Conservation (phyloP, 2,329 filamentous ascomycete species). For the Claviceps africana region DNA sequence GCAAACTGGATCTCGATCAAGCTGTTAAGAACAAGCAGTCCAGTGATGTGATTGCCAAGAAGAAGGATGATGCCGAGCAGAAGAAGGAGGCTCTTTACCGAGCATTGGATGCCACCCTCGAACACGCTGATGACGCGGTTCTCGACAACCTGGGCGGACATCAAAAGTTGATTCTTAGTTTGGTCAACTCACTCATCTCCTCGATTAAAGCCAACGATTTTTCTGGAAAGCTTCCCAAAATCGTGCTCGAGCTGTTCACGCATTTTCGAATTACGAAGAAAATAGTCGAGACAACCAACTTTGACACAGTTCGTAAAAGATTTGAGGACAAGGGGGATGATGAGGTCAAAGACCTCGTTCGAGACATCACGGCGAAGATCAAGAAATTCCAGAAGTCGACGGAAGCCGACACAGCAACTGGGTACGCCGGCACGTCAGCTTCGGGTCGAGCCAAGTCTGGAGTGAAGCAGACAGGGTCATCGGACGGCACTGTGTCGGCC, state of each 20-base stretch:
- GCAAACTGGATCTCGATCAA: conserved; percentile 31
- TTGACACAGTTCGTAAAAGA: conserved; percentile 48
- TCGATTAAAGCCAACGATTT: conserved; percentile 40
- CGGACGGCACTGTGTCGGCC: conserved; percentile 13
- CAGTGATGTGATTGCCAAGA: conserved; percentile 20
- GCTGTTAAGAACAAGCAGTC: conserved; percentile 27
- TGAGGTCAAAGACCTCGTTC: conserved; percentile 47
- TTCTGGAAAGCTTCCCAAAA: conserved; percentile 38
- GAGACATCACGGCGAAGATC: conserved; percentile 38
- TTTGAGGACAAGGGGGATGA: conserved; percentile 50
- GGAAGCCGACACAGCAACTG: conserved; percentile 22
- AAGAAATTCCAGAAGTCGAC: conserved; percentile 24
- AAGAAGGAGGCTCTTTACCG: conserved; percentile 35
- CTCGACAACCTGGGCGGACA: conserved; percentile 45
- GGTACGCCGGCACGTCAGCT: conserved; percentile 26
- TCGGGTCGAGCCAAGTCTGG: conserved; percentile 23
- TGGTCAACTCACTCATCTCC: conserved; percentile 40
- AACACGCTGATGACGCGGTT: conserved; percentile 39
- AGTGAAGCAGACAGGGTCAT: conserved; percentile 14
- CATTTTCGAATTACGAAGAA: conserved; percentile 47
- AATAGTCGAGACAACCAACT: conserved; percentile 49
- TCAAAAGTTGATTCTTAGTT: conserved; percentile 39
- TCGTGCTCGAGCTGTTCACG: conserved; percentile 45
- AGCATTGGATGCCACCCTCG: conserved; percentile 38
- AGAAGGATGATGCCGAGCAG: conserved; percentile 27